phyloP scores from a whole-genome alignment of 768 basidiomycete species.

The Trichaptum fuscoviolaceum region DNA sequence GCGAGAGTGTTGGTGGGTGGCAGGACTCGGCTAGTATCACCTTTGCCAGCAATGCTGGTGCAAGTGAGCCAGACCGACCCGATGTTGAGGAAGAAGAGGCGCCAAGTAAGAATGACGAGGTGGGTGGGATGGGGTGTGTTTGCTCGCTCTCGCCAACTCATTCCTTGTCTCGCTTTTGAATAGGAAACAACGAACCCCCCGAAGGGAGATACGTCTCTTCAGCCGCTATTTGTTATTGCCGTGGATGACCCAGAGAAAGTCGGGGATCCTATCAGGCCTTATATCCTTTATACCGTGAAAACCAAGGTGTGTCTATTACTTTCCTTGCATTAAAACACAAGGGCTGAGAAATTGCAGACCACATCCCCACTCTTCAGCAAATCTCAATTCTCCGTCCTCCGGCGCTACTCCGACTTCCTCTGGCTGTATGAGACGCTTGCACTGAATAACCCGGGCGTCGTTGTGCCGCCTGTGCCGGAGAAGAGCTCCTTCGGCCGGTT shows the following conservation, averaged over 20 bases:
- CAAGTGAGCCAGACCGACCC: conserved; percentile 24
- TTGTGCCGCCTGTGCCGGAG: conserved; percentile 94
- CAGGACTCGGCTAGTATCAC: conserved; percentile 32
- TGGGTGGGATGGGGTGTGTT: conserved; percentile 10
- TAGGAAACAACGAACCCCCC: neutral
- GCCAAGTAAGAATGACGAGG: conserved; percentile 23
- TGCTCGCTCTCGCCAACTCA: neutral
- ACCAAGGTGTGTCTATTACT: conserved; percentile 53
- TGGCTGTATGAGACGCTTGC: conserved; percentile 92
- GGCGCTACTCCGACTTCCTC: conserved; percentile 96
- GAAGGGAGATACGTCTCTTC: conserved; percentile 23
- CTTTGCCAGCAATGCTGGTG: conserved; percentile 5
- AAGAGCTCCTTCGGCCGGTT: conserved; percentile 94
- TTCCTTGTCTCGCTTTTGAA: neutral
- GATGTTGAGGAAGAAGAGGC: conserved; percentile 26
- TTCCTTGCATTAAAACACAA: neutral
- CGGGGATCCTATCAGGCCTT: conserved; percentile 91
- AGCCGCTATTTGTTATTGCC: conserved; percentile 75
- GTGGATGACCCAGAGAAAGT: conserved; percentile 98
- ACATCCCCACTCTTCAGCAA: conserved; percentile 81
- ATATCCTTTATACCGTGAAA: conserved; percentile 95
- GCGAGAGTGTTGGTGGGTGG: conserved; percentile 47
- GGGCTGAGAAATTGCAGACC: conserved; percentile 45
- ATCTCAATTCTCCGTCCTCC: conserved; percentile 84
- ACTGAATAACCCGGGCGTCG: conserved; percentile 90